Conservation (phyloP, 441 rosid species). For the Pelargonium australe region DNA sequence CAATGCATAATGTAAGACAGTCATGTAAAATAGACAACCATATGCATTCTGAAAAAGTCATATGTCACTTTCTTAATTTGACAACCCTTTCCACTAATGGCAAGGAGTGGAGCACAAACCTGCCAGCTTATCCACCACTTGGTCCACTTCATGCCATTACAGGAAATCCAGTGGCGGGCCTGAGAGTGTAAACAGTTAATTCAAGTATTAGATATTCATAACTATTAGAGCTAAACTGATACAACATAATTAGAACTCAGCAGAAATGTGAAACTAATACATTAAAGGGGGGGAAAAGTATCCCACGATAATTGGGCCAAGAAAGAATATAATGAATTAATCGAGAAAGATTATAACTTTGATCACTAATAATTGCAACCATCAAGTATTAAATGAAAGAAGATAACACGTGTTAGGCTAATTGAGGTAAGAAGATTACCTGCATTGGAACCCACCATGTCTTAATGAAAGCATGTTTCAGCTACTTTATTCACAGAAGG, state of each 20-base stretch:
- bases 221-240: no score
- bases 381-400: not conserved
- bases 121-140: not conserved
- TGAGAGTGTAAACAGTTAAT: not conserved
- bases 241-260: not conserved
- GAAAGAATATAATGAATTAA: no score
- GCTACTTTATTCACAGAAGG: not conserved
- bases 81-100: not conserved
- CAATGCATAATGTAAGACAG: not conserved
- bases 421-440: not conserved
- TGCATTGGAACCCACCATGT: not conserved
- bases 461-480: not conserved
- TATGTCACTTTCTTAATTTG: not conserved
- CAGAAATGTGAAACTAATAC: not conserved
- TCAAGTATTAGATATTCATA: not conserved
- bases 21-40: not conserved
- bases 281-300: not conserved
- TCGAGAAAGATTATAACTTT: not conserved
- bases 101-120: conserved; percentile 5
- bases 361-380: not conserved
- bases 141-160: not conserved
- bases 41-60: not conserved
- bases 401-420: conserved; percentile 3
- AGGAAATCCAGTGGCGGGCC: not conserved
- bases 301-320: no score